Conservation (phyloP, 164 flowering plant species). For the Kingdonia uniflora region DNA sequence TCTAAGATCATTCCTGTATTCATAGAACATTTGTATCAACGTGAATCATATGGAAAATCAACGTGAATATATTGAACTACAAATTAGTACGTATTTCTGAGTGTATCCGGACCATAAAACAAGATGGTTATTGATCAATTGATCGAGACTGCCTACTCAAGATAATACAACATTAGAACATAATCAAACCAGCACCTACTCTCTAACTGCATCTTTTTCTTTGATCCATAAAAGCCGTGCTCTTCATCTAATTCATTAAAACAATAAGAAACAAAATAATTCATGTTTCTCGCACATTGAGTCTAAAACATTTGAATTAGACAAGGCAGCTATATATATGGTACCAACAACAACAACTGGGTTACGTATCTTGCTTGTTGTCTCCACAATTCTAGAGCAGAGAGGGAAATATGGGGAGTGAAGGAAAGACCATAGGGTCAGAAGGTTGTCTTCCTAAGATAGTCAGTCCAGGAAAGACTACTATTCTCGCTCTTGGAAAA, state of each 20-base stretch:
- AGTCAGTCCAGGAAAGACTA: constrained; percentile 57
- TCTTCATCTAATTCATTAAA: constrained; percentile 14
- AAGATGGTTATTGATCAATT: too few relatives aligned
- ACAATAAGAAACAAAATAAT: not conserved
- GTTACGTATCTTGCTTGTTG: not conserved
- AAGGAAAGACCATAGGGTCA: constrained; percentile 6
- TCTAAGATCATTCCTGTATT: too few relatives aligned
- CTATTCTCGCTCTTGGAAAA: constrained; percentile 82
- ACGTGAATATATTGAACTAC: too few relatives aligned
- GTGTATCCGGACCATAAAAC: too few relatives aligned
- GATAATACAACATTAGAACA: too few relatives aligned
- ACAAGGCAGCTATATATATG: not conserved
- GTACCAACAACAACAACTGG: not conserved
- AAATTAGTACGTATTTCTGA: too few relatives aligned
- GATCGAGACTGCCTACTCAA: too few relatives aligned
- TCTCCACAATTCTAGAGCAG: too few relatives aligned
- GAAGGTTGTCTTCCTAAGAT: constrained; percentile 16
- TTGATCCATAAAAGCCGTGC: constrained; percentile 12
- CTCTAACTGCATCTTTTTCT: constrained; percentile 9
- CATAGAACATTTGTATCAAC: too few relatives aligned
- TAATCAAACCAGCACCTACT: too few relatives aligned
- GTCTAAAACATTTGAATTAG: not conserved
- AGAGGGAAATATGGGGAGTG: constrained; percentile 21
- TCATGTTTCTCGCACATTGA: constrained; percentile 10
- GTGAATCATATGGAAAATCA: too few relatives aligned